Evolutionary conservation across 75 land plant genomes (phyloP), one percentile per base, ranked within the genome.

Genomic region (Adiantum capillusveneris): DNA sequence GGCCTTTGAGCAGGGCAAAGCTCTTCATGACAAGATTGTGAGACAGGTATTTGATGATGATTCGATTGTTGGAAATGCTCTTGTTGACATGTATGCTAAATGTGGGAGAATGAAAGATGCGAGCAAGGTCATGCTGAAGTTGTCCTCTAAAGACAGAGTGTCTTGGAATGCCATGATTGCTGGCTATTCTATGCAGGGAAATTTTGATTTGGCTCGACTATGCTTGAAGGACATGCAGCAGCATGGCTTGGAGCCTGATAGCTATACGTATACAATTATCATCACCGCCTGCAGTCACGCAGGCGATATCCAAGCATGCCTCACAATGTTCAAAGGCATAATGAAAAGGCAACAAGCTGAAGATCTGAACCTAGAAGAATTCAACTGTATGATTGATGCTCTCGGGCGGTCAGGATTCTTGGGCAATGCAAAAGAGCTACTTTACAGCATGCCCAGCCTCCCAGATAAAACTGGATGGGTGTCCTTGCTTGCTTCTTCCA

Each of bases 61-160:
- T 42, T 44, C 49, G 16, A 14, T 34, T 7, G 61, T 70, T 0
- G 60, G 63, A 30, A 70, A 60, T 20, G 63, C 59, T 5, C 59
- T 72, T 21, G 57, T 66, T 22, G 65, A 62, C 22, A 62, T 57
- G 69, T 46, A 66, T 36, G 64, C 59, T 17, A 52, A 41, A 16
- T 68, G 71, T 52, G 71, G 67, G 22, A 63, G 68, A 20, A 18
- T 63, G 51, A 30, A 21, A 1, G 57, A 68, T 41, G 71, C 71
- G 19, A 44, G 52, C 44, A 29, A 63, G n/a, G 45, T 64, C 13
- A 64, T 68, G 52, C 30, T 51, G 21, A 63, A 37, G 26, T 64
- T 68, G 68, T 39, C 31, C 21, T 12, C 1, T 36, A 22, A 24
- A 27, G 31, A 55, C 22, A 17, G n/a, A 11, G 9, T 55, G 1